phyloP scores from a whole-genome alignment of 345 rosid species.

The Firmiana major region DNA sequence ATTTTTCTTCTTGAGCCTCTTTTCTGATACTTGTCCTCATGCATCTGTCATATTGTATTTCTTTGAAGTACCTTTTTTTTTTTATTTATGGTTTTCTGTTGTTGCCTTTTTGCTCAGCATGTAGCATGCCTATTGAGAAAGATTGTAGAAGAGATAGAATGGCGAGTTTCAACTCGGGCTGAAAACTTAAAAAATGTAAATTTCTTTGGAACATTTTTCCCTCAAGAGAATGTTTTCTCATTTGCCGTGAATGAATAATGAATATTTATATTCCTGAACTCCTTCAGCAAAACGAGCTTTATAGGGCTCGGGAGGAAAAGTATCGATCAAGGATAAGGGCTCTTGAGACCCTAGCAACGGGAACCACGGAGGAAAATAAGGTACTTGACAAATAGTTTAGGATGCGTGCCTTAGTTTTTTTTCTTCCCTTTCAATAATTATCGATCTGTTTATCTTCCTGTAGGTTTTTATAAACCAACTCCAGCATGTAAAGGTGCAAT shows the following conservation, averaged over 20 bases:
- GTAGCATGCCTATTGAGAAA: conserved; percentile 59
- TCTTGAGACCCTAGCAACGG: conserved; percentile 73
- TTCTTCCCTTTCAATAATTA: neutral
- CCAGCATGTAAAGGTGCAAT: conserved; percentile 44
- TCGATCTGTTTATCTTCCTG: conserved; percentile 6
- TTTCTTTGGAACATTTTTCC: conserved; percentile 15
- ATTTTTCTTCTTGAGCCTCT: neutral
- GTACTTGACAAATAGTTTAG: conserved; percentile 31
- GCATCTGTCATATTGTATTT: neutral
- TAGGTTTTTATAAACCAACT: conserved; percentile 46
- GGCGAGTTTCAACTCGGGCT: conserved; percentile 64
- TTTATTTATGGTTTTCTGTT: neutral
- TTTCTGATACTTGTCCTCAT: neutral
- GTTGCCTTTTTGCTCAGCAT: conserved; percentile 27
- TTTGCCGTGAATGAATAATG: conserved; percentile 16
- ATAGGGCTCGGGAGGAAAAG: conserved; percentile 65
- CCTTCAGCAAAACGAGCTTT: conserved; percentile 72
- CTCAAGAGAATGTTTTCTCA: conserved; percentile 7
- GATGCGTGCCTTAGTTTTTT: conserved; percentile 17
- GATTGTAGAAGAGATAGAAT: conserved; percentile 63
- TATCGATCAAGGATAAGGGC: conserved; percentile 66
- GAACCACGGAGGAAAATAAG: conserved; percentile 73
- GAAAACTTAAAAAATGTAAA: conserved; percentile 72
- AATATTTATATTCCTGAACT: conserved; percentile 20
- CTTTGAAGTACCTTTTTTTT: conserved; percentile 8